Percentiles rank a stretch among this genome's conserved stretches.
phyloP scores from a whole-genome alignment of 1,284 basidiomycete genomes.

The Cystobasidium slooffiae region DNA sequence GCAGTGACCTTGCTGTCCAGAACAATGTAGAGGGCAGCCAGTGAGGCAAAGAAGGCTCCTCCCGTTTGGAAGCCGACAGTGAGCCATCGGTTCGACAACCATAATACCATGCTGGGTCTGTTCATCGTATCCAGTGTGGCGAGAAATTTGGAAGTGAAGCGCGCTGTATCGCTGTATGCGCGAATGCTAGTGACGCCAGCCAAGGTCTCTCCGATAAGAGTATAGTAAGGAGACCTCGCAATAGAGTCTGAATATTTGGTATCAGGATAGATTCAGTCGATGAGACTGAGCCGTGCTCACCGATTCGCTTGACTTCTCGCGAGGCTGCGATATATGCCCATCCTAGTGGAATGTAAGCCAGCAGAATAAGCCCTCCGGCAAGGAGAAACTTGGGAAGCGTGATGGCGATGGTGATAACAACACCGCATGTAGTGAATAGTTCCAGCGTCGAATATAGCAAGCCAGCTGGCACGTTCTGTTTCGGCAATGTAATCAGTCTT shows the following conservation, averaged over 20 bases:
- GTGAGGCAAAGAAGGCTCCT: constrained; percentile 60
- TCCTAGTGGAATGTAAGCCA: constrained; percentile 59
- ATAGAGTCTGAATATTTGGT: constrained; percentile 51
- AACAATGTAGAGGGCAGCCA: constrained; percentile 59
- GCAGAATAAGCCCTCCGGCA: constrained; percentile 57
- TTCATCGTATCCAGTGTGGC: constrained; percentile 60
- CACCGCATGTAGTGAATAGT: constrained; percentile 45
- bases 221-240: constrained; percentile 55
- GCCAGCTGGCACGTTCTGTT: constrained; percentile 21
- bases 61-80: constrained; percentile 59
- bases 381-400: constrained; percentile 56
- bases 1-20: constrained; percentile 56
- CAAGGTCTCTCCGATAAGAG: constrained; percentile 56
- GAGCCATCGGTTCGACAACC: constrained; percentile 50
- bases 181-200: constrained; percentile 61
- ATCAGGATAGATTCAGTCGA: background rate
- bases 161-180: constrained; percentile 61
- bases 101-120: constrained; percentile 54
- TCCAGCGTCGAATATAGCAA: constrained; percentile 43
- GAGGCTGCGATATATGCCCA: constrained; percentile 60
- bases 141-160: constrained; percentile 60
- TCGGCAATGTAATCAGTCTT: no score
- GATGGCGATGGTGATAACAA: constrained; percentile 50
- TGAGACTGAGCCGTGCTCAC: constrained; percentile 15
- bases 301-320: constrained; percentile 58